Conservation (phyloP, 2,329 filamentous ascomycete species). For the Biscogniauxia marginata region DNA sequence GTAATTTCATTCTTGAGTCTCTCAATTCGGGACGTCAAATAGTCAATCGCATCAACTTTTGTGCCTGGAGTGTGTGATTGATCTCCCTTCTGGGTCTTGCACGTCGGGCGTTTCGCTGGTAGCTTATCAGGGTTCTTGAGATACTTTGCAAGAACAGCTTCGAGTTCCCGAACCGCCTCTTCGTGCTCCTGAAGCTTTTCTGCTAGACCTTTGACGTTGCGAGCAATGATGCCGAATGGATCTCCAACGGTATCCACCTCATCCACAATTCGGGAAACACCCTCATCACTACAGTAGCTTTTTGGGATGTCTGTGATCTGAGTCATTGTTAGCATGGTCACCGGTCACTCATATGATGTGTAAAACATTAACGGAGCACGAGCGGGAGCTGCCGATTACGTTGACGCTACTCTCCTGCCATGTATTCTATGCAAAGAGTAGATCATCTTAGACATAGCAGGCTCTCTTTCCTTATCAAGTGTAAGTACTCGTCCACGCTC, state of each 20-base stretch:
- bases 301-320: constrained; percentile 80
- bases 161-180: constrained; percentile 72
- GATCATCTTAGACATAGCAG: too few relatives aligned
- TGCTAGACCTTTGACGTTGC: constrained; percentile 87
- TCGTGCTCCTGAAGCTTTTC: constrained; percentile 80
- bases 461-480: too few relatives aligned
- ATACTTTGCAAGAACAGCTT: constrained; percentile 80
- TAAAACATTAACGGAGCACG: not conserved
- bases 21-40: constrained; percentile 78
- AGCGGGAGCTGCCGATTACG: not conserved
- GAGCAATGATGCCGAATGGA: constrained; percentile 61
- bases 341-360: not conserved
- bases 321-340: constrained; percentile 23
- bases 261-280: constrained; percentile 58
- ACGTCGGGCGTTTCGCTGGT: constrained; percentile 71
- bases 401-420: too few relatives aligned
- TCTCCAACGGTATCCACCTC: constrained; percentile 39
- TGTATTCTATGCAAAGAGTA: too few relatives aligned
- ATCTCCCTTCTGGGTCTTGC: constrained; percentile 76
- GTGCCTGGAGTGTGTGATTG: constrained; percentile 59
- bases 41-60: constrained; percentile 90
- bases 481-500: too few relatives aligned
- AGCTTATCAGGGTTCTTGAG: constrained; percentile 79
- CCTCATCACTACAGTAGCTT: constrained; percentile 75
- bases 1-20: constrained; percentile 78